phyloP scores from a whole-genome alignment of 2,329 filamentous ascomycete species.

The Xenoacremonium recifei region DNA sequence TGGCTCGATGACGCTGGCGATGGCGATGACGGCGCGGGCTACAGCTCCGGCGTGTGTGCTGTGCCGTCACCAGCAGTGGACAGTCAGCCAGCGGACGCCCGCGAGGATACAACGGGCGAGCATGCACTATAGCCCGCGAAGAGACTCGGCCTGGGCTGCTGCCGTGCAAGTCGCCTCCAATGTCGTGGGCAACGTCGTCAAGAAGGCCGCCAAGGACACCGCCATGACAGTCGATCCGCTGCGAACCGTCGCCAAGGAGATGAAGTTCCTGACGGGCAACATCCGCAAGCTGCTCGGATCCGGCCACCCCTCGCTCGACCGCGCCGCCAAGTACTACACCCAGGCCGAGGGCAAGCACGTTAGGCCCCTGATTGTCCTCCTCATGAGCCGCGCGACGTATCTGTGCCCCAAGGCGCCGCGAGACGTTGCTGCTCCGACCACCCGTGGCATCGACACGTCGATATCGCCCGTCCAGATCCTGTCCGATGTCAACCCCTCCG shows the following conservation, averaged over 20 bases:
- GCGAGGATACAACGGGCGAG: slow-evolving; percentile 31
- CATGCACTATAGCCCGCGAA: slow-evolving; percentile 44
- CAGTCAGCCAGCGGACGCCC: slow-evolving; percentile 29
- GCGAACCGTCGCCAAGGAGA: slow-evolving; percentile 88
- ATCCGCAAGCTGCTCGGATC: slow-evolving; percentile 91
- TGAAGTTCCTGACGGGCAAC: slow-evolving; percentile 93
- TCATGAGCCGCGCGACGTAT: slow-evolving; percentile 95
- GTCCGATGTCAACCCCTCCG: slow-evolving; percentile 76
- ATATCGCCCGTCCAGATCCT: slow-evolving; percentile 61
- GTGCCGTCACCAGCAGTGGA: slow-evolving; percentile 30
- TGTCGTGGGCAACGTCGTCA: slow-evolving; percentile 67
- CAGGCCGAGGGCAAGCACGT: slow-evolving; percentile 96
- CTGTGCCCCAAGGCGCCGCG: slow-evolving; percentile 61
- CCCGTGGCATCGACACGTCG: slow-evolving; percentile 49
- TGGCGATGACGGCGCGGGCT: slow-evolving; percentile 3
- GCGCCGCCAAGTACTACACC: slow-evolving; percentile 97
- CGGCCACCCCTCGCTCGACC: slow-evolving; percentile 90
- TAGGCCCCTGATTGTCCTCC: slow-evolving; percentile 86
- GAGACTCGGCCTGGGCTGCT: slow-evolving; percentile 70
- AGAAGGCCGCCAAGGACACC: slow-evolving; percentile 59
- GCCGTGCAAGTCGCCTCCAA: slow-evolving; percentile 70
- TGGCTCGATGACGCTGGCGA: slow-evolving; percentile 20
- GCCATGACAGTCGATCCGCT: slow-evolving; percentile 79
- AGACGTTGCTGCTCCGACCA: slow-evolving; percentile 38
- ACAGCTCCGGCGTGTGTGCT: slow-evolving; percentile 28